Base-by-base conservation (phyloP, 2,329 filamentous ascomycete genomes). In the Penicillium sp. region DNA sequence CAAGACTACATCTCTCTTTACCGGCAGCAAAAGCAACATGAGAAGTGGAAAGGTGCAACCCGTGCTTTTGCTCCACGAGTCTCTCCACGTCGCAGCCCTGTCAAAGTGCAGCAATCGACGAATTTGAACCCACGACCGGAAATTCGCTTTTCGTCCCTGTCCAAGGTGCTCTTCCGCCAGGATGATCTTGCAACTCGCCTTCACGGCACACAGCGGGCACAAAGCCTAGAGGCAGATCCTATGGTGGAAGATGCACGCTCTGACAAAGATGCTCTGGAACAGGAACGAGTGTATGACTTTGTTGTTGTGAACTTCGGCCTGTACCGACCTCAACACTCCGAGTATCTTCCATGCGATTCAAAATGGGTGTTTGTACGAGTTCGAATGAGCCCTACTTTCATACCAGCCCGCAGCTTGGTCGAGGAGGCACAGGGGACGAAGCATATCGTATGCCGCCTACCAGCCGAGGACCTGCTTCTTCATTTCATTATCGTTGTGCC, bases 401-500 rank as follows among this genome's bases (percentile, higher is more conserved):
- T 53, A 42, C 39, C 42, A 47, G 46, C 43, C n/a, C 9, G 42
- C 48, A 46, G 50, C 21, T 45, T 55, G 52, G 29, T 25, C 13
- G 42, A 49, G 48, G 16, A 31, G 21, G 35, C 26, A 25, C 44
- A 44, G 39, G 45, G 25, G 43, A 48, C 21, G 10, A 59, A 52
- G 31, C 42, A 53, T 3, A 37, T 26, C 6, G 27, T 46, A 27
- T 45, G 29, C 25, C 48, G 42, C 16, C 27, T 53, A 16, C 25
- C 26, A 7, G 44, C 57, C 3, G 58, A 65, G 14, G 52, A 62
- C 10, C 45, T 66, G 49, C 19, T 65, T 6, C 52, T 62, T 6
- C 60, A 61, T 37, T 54, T 42, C 21, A 53, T 53, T 46, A 23
- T 65, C 21, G 47, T 64, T 46, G 13, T 65, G n/a, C 64, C 64